Evolutionary conservation across 129 eudicot genomes (phyloP).

Genomic region (Smallanthus sonchifolius): DNA sequence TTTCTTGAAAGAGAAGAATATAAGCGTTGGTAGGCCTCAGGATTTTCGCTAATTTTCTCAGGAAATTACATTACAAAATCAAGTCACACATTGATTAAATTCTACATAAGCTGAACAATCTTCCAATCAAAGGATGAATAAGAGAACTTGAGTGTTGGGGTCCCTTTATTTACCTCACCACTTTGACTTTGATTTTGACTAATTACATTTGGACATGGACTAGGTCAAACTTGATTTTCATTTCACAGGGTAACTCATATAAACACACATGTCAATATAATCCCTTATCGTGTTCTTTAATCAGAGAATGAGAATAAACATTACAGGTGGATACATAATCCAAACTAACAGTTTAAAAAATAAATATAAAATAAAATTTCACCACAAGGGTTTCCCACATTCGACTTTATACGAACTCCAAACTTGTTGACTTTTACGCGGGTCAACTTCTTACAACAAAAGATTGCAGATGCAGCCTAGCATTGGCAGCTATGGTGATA

Average conservation of each 20-base stretch:
- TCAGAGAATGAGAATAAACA: conserved; percentile 7
- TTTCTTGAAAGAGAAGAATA: conserved; percentile 49
- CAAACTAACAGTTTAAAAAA: conserved; percentile 1
- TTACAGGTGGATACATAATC: conserved; percentile 19
- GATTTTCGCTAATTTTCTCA: conserved; percentile 35
- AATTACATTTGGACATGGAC: not conserved
- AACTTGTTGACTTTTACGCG: conserved; percentile 14
- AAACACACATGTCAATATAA: conserved; percentile 14
- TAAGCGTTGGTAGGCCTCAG: conserved; percentile 51
- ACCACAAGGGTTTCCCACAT: conserved; percentile 20
- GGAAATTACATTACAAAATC: conserved; percentile 7
- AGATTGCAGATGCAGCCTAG: conserved; percentile 70
- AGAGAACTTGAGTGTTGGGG: not conserved
- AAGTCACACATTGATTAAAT: not conserved
- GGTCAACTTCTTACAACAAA: conserved; percentile 36
- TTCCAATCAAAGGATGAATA: not conserved
- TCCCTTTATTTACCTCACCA: too few relatives aligned
- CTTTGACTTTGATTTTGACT: not conserved
- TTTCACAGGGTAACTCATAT: conserved; percentile 13
- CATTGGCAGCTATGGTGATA: conserved; percentile 58
- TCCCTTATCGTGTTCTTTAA: conserved; percentile 15
- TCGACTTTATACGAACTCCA: conserved; percentile 11
- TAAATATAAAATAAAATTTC: conserved; percentile 21
- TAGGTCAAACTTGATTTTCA: conserved; percentile 7
- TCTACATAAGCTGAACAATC: not conserved